A percentile compares a stretch with the other conserved stretches of the same genome.
These are phyloP conservation scores for Eucalyptus camaldulensis DNA, from an alignment of 345 rosid species.

Conservation along the genomic window DNA sequence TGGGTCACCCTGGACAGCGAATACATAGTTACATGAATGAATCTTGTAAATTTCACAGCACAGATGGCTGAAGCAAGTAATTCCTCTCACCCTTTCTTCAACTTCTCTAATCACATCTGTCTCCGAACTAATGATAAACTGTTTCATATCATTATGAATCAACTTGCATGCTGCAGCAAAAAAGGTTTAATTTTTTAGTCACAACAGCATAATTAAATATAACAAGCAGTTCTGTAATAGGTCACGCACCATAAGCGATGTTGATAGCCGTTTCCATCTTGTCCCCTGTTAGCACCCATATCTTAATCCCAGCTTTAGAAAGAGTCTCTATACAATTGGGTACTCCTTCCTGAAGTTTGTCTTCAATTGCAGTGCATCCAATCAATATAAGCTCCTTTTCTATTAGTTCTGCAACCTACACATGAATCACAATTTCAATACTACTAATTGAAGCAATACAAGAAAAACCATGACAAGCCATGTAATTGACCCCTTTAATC, in stretches of 20 bases:
- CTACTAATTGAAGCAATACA: neutral
- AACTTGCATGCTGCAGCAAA: slow-evolving; percentile 88
- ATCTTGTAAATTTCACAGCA: neutral
- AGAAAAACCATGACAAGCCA: neutral
- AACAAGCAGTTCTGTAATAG: neutral
- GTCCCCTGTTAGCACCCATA: slow-evolving; percentile 98
- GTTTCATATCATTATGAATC: slow-evolving; percentile 93
- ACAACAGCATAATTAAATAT: neutral
- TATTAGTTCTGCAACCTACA: slow-evolving; percentile 89
- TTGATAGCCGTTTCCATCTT: slow-evolving; percentile 99
- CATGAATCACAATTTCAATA: neutral
- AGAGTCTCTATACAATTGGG: slow-evolving; percentile 95
- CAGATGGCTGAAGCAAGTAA: neutral
- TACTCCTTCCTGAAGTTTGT: slow-evolving; percentile 99
- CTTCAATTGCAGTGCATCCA: slow-evolving; percentile 98
- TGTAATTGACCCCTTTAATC: neutral
- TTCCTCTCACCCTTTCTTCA: slow-evolving; percentile 69
- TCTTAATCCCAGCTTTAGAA: slow-evolving; percentile 96
- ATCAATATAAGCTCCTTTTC: slow-evolving; percentile 89
- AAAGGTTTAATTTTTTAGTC: neutral
- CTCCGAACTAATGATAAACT: slow-evolving; percentile 88
- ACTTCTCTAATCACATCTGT: slow-evolving; percentile 79
- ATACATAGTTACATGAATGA: neutral
- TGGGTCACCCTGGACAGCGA: slow-evolving; percentile 68
- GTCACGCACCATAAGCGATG: slow-evolving; percentile 82